Conservation (phyloP, 129 eudicot species). For the Chrysanthemum makinoi region DNA sequence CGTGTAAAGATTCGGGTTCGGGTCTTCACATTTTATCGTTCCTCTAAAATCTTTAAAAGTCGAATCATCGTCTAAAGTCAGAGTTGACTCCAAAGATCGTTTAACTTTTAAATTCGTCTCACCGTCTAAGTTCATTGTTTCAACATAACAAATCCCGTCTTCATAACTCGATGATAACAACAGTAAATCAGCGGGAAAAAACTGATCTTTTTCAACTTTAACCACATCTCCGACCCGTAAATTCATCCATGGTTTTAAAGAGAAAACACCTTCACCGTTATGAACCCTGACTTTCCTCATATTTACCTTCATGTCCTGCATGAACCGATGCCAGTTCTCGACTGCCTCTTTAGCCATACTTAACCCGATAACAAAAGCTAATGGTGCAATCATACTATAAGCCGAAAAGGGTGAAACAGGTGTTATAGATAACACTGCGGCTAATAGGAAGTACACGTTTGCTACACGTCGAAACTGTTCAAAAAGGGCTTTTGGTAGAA, state of each 20-base stretch:
- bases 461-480: conserved; percentile 99
- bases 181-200: conserved; percentile 94
- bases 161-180: conserved; percentile 90
- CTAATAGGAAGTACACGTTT: conserved; percentile 83
- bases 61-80: conserved; percentile 65
- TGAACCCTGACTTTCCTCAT: conserved; percentile 76
- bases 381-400: conserved; percentile 89
- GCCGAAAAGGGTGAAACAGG: conserved; percentile 80
- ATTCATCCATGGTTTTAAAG: conserved; percentile 75
- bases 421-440: conserved; percentile 75
- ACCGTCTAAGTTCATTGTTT: conserved; percentile 97
- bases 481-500: conserved; percentile 87
- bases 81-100: conserved; percentile 78
- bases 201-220: conserved; percentile 88
- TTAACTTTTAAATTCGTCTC: conserved; percentile 95
- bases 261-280: conserved; percentile 58
- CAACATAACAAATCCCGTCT: conserved; percentile 98
- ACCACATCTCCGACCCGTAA: conserved; percentile 86
- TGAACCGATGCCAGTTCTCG: conserved; percentile 92
- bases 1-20: conserved; percentile 85
- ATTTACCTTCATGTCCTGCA: conserved; percentile 97
- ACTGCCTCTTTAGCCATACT: conserved; percentile 95
- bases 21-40: conserved; percentile 78
- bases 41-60: conserved; percentile 67
- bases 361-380: conserved; percentile 82